phyloP scores from a whole-genome alignment of 768 basidiomycete genomes.

The Rhodotorula graminis region DNA sequence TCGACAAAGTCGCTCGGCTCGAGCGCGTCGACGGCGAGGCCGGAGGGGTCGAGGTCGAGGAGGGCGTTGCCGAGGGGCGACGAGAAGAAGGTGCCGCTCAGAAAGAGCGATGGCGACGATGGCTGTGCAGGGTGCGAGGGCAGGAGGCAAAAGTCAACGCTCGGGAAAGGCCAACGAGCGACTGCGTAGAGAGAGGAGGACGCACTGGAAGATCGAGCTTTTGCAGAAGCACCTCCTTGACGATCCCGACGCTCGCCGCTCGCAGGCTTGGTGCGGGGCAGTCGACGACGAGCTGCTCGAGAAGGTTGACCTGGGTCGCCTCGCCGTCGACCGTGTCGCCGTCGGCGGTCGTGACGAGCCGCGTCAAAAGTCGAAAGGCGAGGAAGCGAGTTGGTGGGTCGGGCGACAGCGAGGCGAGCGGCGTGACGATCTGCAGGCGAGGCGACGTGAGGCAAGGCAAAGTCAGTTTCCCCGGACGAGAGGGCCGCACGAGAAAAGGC shows the following conservation, averaged over 20 bases:
- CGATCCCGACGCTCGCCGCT: constrained; percentile 1
- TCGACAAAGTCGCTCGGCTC: background rate
- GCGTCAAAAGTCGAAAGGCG: constrained; percentile 5
- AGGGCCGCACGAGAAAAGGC: too few relatives aligned
- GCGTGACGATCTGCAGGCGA: background rate
- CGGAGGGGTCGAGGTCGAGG: background rate
- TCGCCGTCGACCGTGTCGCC: background rate
- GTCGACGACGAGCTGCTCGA: background rate
- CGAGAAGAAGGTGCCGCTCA: background rate
- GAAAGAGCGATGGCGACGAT: background rate
- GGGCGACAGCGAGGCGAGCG: constrained; percentile 8
- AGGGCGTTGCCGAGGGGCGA: background rate
- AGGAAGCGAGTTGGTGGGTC: constrained; percentile 1
- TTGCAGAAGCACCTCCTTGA: background rate
- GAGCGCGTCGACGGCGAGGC: too few relatives aligned
- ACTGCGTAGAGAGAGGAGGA: background rate
- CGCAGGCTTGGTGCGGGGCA: background rate
- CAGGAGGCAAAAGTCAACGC: background rate
- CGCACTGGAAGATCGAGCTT: background rate
- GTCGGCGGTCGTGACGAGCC: background rate
- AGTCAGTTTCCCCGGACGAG: background rate
- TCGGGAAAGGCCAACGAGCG: too few relatives aligned
- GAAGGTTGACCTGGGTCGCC: background rate
- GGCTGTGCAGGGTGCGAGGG: too few relatives aligned
- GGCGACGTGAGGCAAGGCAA: background rate